A percentile compares a stretch with the other conserved stretches of the same genome.
phyloP scores from a whole-genome alignment of 495 filamentous ascomycete species.

The Penicillium paradoxum region DNA sequence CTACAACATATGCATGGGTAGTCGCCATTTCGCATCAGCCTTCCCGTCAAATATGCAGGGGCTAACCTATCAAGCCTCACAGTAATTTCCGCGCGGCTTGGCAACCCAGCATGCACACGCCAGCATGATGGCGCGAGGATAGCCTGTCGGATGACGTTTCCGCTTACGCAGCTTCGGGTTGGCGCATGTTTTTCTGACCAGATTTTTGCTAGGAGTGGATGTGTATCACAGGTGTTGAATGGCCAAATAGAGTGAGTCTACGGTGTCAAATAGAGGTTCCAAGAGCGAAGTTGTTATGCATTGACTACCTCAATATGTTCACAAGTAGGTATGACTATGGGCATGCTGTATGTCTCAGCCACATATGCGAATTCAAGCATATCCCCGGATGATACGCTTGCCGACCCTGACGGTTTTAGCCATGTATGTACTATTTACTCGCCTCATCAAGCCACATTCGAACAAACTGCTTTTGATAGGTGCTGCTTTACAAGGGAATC shows the following conservation, averaged over 20 bases:
- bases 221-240: too few species aligned
- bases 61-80: slow-evolving; percentile 11
- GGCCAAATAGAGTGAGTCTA: too few species aligned
- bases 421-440: neutral
- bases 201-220: too few species aligned
- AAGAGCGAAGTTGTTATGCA: too few species aligned
- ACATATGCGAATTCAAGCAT: too few species aligned
- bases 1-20: too few species aligned
- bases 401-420: neutral
- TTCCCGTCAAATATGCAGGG: slow-evolving; percentile 21
- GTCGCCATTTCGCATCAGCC: neutral
- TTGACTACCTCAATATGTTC: too few species aligned
- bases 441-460: neutral
- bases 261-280: too few species aligned
- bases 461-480: neutral
- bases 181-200: too few species aligned
- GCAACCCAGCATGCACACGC: neutral
- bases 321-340: too few species aligned
- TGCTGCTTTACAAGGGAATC: neutral
- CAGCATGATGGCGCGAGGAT: slow-evolving; percentile 2
- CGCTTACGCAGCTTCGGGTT: slow-evolving; percentile 22
- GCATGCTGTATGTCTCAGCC: neutral
- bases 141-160: slow-evolving; percentile 19
- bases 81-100: slow-evolving; percentile 12
- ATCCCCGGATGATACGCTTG: too few species aligned